Conservation (phyloP, 345 rosid genomes). For the Gossypium ekmanianum region DNA sequence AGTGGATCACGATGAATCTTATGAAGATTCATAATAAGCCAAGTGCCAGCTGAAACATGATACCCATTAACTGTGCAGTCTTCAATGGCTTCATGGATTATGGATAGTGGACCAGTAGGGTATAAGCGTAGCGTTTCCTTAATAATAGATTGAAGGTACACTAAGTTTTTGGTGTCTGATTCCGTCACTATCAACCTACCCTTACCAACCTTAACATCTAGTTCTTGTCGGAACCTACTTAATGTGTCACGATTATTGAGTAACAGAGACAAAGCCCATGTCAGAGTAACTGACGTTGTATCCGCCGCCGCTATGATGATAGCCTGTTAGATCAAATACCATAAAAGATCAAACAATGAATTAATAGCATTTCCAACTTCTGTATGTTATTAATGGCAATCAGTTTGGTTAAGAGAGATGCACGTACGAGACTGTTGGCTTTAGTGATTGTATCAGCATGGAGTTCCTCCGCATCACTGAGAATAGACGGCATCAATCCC, state of each 20-base stretch:
- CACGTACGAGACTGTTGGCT: background rate
- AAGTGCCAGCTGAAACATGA: conserved; percentile 23
- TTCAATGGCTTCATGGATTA: conserved; percentile 24
- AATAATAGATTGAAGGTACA: conserved; percentile 31
- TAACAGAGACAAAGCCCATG: conserved; percentile 32
- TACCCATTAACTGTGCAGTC: conserved; percentile 23
- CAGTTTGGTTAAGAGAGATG: no score
- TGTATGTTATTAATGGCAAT: no score
- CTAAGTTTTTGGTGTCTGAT: conserved; percentile 24
- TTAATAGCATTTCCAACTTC: no score
- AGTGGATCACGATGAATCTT: conserved; percentile 33
- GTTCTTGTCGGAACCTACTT: conserved; percentile 23
- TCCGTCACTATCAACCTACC: conserved; percentile 21
- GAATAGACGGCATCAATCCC: conserved; percentile 29
- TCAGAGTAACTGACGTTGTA: conserved; percentile 23
- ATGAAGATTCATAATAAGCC: conserved; percentile 15
- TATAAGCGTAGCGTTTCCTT: conserved; percentile 39
- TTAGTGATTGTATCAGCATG: conserved; percentile 5
- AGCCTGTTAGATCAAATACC: conserved; percentile 14
- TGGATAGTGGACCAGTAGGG: conserved; percentile 24
- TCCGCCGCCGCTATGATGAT: conserved; percentile 24
- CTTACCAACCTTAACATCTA: conserved; percentile 24
- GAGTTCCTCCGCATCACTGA: background rate
- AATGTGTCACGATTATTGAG: conserved; percentile 26
- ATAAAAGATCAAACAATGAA: background rate